Evolutionary conservation across 2,329 filamentous ascomycete genomes (phyloP).

Genomic region (Zymoseptoria pseudotritici): DNA sequence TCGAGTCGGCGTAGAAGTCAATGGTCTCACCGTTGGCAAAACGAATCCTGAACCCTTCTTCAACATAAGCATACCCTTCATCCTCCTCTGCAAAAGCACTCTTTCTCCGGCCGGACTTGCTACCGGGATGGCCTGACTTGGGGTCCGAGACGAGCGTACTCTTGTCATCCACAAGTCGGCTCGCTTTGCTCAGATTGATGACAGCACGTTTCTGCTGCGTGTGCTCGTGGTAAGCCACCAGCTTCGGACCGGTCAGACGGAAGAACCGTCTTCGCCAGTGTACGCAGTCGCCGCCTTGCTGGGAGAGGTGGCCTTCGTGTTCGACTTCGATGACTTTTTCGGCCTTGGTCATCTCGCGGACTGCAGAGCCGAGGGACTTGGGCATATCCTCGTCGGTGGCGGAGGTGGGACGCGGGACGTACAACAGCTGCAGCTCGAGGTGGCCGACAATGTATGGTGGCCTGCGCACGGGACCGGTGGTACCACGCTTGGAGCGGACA

Average conservation of each 20-base stretch:
- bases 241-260: conserved; percentile 80
- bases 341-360: conserved; percentile 85
- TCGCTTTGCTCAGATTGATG: conserved; percentile 90
- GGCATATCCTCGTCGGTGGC: conserved; percentile 92
- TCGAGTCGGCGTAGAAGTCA: conserved; percentile 92
- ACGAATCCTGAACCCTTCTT: conserved; percentile 96
- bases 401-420: conserved; percentile 85
- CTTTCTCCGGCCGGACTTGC: conserved; percentile 56
- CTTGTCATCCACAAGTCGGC: conserved; percentile 88
- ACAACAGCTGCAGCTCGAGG: conserved; percentile 85
- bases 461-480: conserved; percentile 58
- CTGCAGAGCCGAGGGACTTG: conserved; percentile 97
- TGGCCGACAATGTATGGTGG: conserved; percentile 97
- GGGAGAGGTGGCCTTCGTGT: conserved; percentile 84
- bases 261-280: conserved; percentile 98
- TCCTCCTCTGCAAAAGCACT: conserved; percentile 97
- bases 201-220: conserved; percentile 92
- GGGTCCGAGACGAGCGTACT: conserved; percentile 76
- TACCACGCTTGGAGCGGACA: conserved; percentile 74
- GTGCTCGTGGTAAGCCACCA: conserved; percentile 93
- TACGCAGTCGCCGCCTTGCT: conserved; percentile 97
- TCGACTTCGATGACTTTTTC: conserved; percentile 66
- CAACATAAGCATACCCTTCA: conserved; percentile 99
- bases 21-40: conserved; percentile 98
- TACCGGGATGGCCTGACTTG: conserved; percentile 54